phyloP scores from a whole-genome alignment of 768 basidiomycete genomes.

The Trametes punicea region DNA sequence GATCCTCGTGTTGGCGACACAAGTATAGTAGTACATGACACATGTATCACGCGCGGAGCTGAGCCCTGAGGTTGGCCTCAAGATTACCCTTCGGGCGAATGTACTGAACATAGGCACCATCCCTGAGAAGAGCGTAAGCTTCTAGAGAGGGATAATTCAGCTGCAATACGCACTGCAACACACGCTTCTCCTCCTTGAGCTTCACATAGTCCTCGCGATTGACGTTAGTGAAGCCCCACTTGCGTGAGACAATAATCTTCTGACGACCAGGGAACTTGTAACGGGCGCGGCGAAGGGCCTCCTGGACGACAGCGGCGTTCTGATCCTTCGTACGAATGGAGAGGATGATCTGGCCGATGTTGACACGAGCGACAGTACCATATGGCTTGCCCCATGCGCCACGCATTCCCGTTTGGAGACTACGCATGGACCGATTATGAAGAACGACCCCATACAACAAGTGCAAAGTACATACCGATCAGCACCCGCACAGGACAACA shows the following conservation, averaged over 20 bases:
- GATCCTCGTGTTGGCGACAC: conserved; percentile 12
- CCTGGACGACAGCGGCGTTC: conserved; percentile 86
- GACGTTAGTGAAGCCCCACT: conserved; percentile 99
- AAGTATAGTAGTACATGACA: conserved; percentile 28
- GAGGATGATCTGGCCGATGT: conserved; percentile 95
- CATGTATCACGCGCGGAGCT: conserved; percentile 62
- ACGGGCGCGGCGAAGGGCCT: conserved; percentile 94
- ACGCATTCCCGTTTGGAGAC: conserved; percentile 96
- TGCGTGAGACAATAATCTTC: conserved; percentile 95
- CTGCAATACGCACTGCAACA: conserved; percentile 66
- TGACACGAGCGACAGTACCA: conserved; percentile 91
- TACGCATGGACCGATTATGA: conserved; percentile 24
- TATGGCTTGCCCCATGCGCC: conserved; percentile 99
- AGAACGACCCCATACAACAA: not conserved
- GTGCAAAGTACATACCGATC: conserved; percentile 63
- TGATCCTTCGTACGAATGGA: conserved; percentile 89
- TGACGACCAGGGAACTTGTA: conserved; percentile 99
- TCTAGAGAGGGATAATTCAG: not conserved
- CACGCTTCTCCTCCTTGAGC: conserved; percentile 87
- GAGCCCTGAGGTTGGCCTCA: conserved; percentile 80
- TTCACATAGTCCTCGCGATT: conserved; percentile 83
- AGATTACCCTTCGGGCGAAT: conserved; percentile 86
- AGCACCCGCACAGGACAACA: conserved; percentile 98
- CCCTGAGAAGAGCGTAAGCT: conserved; percentile 44
- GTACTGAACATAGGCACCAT: conserved; percentile 94